These are phyloP conservation scores for Starmerella bombi DNA, from an alignment of 805 yeast genomes.

Conservation along the genomic window DNA sequence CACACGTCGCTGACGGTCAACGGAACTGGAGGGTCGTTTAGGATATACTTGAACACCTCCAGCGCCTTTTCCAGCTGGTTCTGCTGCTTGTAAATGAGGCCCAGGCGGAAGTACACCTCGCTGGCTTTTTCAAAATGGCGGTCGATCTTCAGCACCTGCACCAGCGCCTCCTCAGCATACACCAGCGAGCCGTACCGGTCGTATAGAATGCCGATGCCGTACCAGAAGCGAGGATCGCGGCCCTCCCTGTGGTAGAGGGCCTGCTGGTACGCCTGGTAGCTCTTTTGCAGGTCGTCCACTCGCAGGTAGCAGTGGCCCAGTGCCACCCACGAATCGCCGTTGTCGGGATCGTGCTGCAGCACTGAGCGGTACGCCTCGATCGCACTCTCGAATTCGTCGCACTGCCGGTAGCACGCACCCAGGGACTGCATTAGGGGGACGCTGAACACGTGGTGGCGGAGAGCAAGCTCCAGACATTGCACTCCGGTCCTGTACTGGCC, in stretches of 20 bases:
- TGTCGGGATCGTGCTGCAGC: constrained; percentile 62
- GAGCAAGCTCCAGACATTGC: constrained; percentile 73
- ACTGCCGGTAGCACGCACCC: constrained; percentile 76
- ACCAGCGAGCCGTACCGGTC: constrained; percentile 93
- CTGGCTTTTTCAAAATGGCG: constrained; percentile 92
- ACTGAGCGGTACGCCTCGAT: constrained; percentile 89
- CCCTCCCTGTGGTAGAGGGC: constrained; percentile 88
- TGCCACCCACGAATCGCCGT: constrained; percentile 95
- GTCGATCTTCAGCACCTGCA: constrained; percentile 87
- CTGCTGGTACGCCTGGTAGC: constrained; percentile 92
- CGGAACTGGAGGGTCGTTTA: constrained; percentile 87
- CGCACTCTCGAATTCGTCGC: constrained; percentile 86
- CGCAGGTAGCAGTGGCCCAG: constrained; percentile 88
- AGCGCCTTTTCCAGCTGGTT: constrained; percentile 72
- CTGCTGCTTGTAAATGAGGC: constrained; percentile 93
- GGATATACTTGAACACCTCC: constrained; percentile 87
- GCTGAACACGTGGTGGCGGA: constrained; percentile 74
- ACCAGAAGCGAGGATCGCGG: constrained; percentile 95
- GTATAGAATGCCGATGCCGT: constrained; percentile 92
- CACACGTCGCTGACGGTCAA: constrained; percentile 93
- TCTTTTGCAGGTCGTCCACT: constrained; percentile 91
- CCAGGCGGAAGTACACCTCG: constrained; percentile 90
- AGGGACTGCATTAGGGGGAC: constrained; percentile 73
- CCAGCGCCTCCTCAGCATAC: constrained; percentile 97
- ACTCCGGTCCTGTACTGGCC: constrained; percentile 85